Percentiles rank a stretch among this genome's conserved stretches.
Conservation (phyloP, 2,329 filamentous ascomycete species). For the Venturia aucupariae region DNA sequence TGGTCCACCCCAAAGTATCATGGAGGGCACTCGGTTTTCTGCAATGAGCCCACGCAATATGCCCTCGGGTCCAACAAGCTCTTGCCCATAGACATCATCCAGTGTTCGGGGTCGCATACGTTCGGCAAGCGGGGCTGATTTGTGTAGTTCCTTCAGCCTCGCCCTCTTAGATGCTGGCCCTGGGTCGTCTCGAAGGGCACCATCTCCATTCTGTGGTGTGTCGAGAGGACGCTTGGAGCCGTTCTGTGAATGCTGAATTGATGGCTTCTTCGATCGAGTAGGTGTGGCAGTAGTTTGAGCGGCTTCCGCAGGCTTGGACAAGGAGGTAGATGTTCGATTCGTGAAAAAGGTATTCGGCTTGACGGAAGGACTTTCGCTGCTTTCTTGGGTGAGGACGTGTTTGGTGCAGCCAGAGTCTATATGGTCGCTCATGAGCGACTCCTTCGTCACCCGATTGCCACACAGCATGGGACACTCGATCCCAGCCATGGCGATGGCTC, state of each 20-base stretch:
- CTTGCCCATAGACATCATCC: constrained; percentile 83
- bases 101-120: constrained; percentile 80
- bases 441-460: constrained; percentile 23
- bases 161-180: constrained; percentile 13
- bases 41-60: constrained; percentile 81
- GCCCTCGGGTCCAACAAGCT: constrained; percentile 77
- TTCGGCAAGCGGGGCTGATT: constrained; percentile 78
- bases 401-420: constrained; percentile 73
- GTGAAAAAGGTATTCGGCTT: constrained; percentile 39
- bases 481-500: neutral
- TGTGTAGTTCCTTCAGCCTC: constrained; percentile 51
- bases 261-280: neutral
- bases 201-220: constrained; percentile 17
- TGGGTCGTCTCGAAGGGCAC: neutral
- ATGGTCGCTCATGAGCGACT: constrained; percentile 75
- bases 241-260: constrained; percentile 7
- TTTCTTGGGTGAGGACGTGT: constrained; percentile 9
- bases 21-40: constrained; percentile 75
- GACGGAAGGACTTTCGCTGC: neutral
- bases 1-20: constrained; percentile 85
- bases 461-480: constrained; percentile 4
- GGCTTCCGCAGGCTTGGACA: neutral
- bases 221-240: constrained; percentile 22
- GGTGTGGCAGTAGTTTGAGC: neutral
- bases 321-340: constrained; percentile 32